A percentile compares a stretch with the other conserved stretches of the same genome.
Conservation (phyloP, 208 protist species). For the Angomonas ambiguus region DNA sequence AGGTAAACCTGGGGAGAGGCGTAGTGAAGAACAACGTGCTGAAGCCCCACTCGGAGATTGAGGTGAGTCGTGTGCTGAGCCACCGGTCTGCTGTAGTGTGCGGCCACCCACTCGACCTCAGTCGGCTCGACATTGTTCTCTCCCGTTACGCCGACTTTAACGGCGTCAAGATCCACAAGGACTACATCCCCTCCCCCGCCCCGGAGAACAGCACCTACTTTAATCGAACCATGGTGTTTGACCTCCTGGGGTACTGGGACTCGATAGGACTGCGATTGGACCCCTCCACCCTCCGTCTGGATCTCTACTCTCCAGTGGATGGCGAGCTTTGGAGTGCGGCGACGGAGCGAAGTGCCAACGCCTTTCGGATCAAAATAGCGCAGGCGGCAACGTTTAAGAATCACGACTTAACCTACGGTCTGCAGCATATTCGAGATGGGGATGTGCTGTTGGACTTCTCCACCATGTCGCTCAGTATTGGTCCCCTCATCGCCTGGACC, state of each 20-base stretch:
- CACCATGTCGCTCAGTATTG: constrained; percentile 34
- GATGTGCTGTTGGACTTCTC: constrained; percentile 72
- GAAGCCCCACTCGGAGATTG: constrained; percentile 48
- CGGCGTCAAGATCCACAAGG: constrained; percentile 66
- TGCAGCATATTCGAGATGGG: constrained; percentile 52
- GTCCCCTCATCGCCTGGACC: constrained; percentile 58
- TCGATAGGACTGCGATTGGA: constrained; percentile 40
- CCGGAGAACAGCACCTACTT: constrained; percentile 70
- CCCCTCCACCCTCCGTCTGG: constrained; percentile 32
- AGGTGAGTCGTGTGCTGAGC: constrained; percentile 68
- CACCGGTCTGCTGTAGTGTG: constrained; percentile 60
- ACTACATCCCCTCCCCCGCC: constrained; percentile 46
- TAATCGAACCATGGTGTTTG: constrained; percentile 47
- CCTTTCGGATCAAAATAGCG: constrained; percentile 43
- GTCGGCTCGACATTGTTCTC: constrained; percentile 53
- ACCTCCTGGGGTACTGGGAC: constrained; percentile 50
- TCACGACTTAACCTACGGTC: constrained; percentile 66
- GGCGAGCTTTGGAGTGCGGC: constrained; percentile 36
- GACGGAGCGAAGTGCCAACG: neutral
- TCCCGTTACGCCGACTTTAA: constrained; percentile 48
- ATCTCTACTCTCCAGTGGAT: constrained; percentile 68
- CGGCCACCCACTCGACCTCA: constrained; percentile 70
- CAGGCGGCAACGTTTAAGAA: constrained; percentile 43
- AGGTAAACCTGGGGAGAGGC: constrained; percentile 48
- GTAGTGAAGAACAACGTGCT: neutral